Conservation (phyloP, 495 filamentous ascomycete genomes). For the Penicillium maclennaniae region DNA sequence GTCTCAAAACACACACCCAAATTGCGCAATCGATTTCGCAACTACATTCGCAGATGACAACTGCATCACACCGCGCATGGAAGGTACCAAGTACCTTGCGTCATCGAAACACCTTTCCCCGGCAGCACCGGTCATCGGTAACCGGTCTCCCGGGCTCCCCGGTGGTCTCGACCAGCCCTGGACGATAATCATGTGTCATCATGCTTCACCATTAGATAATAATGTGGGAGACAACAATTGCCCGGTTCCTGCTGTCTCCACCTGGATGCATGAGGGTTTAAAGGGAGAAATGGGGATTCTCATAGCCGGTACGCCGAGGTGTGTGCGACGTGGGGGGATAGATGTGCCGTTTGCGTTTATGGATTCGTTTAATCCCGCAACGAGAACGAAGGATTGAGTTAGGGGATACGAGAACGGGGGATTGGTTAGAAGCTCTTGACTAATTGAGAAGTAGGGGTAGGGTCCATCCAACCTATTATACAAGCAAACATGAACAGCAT, state of each 20-base stretch:
- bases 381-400: too few species aligned
- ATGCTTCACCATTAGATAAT: conserved; percentile 24
- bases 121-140: conserved; percentile 1
- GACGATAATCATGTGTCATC: conserved; percentile 27
- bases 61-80: neutral
- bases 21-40: neutral
- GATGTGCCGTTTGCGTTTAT: too few species aligned
- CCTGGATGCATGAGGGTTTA: neutral
- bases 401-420: too few species aligned
- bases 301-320: neutral
- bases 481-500: too few species aligned
- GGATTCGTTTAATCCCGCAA: too few species aligned
- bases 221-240: neutral
- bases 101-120: conserved; percentile 8
- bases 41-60: neutral
- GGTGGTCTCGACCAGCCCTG: conserved; percentile 18
- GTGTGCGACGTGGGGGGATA: too few species aligned
- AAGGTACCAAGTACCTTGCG: conserved; percentile 3
- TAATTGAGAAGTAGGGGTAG: neutral
- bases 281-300: neutral
- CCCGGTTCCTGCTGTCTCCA: conserved; percentile 1
- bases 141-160: too few species aligned
- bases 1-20: neutral
- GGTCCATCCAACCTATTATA: too few species aligned
- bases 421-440: neutral